These are phyloP conservation scores for Phaeosphaeriaceae sp. DNA, from an alignment of 2,329 filamentous ascomycete species.

Conservation along the genomic window DNA sequence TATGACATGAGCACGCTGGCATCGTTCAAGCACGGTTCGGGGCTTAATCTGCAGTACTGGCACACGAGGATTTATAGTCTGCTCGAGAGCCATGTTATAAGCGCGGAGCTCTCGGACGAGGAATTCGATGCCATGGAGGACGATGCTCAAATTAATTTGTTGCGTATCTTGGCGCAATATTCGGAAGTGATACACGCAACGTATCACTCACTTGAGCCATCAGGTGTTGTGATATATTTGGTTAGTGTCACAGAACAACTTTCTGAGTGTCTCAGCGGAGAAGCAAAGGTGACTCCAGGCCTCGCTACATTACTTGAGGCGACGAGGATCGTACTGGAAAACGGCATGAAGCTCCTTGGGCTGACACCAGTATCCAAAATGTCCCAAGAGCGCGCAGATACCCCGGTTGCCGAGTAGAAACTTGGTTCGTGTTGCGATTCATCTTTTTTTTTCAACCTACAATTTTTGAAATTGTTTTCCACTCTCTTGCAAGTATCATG, in stretches of 20 bases:
- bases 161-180: conserved; percentile 39
- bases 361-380: conserved; percentile 20
- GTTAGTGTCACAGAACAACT: conserved; percentile 33
- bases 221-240: conserved; percentile 37
- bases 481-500: no score
- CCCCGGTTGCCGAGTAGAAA: conserved; percentile 19
- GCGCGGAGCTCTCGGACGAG: conserved; percentile 22
- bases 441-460: not conserved
- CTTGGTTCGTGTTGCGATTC: not conserved
- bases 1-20: conserved; percentile 34
- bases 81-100: conserved; percentile 16
- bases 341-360: conserved; percentile 39
- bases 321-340: conserved; percentile 36
- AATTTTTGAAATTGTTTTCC: not conserved
- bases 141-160: conserved; percentile 33
- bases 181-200: conserved; percentile 35
- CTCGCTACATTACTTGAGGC: conserved; percentile 34
- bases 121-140: conserved; percentile 31
- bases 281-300: conserved; percentile 22
- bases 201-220: conserved; percentile 36
- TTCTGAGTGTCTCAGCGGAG: conserved; percentile 27
- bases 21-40: conserved; percentile 38
- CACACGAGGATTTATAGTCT: conserved; percentile 28
- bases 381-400: conserved; percentile 30
- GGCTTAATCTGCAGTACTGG: conserved; percentile 41